Percentiles rank a stretch among this genome's conserved stretches.
phyloP scores from a whole-genome alignment of 1,139 yeast species.

The Lodderomyces metapsilosis region DNA sequence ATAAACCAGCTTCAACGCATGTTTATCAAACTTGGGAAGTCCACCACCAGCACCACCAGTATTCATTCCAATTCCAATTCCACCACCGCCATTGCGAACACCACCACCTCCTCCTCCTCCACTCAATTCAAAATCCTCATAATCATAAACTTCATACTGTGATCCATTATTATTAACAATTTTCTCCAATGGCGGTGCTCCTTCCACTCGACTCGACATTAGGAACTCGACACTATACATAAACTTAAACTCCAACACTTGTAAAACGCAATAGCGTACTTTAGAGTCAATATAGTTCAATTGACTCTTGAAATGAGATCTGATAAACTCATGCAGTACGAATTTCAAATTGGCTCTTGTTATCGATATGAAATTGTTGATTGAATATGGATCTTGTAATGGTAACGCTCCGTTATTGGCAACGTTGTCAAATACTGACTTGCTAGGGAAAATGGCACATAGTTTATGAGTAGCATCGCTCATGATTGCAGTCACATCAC shows the following conservation, averaged over 20 bases:
- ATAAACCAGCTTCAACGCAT: constrained; percentile 1
- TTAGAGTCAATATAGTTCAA: not conserved
- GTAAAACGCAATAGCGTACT: constrained; percentile 4
- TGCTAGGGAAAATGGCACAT: constrained; percentile 1
- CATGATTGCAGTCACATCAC: not conserved
- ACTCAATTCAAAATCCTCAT: constrained; percentile 4
- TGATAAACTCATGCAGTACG: not conserved
- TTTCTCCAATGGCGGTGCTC: constrained; percentile 1
- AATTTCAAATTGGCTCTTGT: constrained; percentile 1
- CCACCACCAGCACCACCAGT: not conserved
- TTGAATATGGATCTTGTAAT: not conserved
- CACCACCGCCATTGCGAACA: not conserved
- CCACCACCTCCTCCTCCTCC: not conserved
- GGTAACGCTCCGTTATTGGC: not conserved
- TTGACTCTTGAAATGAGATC: not conserved
- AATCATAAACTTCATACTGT: not conserved
- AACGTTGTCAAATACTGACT: not conserved
- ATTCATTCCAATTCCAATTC: no score
- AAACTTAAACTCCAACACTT: constrained; percentile 2
- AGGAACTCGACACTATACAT: constrained; percentile 5
- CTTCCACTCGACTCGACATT: not conserved
- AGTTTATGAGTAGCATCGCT: constrained; percentile 4
- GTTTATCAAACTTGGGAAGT: not conserved
- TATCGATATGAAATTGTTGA: constrained; percentile 2
- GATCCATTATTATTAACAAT: constrained; percentile 1